phyloP scores from a whole-genome alignment of 1,284 basidiomycete species.

The Mrakiaceae sp. region DNA sequence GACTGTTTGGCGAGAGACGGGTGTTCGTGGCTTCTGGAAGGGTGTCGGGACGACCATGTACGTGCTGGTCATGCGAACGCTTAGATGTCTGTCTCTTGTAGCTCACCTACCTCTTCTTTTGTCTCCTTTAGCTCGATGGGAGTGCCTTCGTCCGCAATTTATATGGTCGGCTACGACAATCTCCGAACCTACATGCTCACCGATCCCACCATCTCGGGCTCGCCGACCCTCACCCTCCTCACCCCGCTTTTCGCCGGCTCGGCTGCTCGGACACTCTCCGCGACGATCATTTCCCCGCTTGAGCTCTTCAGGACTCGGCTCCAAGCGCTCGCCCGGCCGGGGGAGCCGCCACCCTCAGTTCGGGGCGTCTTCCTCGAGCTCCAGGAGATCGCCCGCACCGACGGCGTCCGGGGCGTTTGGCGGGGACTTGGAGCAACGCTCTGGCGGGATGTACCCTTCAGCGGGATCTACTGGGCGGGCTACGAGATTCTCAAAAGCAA shows the following conservation, averaged over 20 bases:
- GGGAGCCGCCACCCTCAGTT: constrained; percentile 52
- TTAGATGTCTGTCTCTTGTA: constrained; percentile 21
- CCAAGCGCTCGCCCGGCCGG: constrained; percentile 56
- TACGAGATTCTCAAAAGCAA: constrained; percentile 15
- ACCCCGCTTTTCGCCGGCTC: constrained; percentile 75
- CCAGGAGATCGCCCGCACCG: constrained; percentile 43
- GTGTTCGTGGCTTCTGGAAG: constrained; percentile 73
- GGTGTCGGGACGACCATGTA: constrained; percentile 76
- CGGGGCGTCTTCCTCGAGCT: constrained; percentile 54
- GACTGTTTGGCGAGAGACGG: constrained; percentile 65
- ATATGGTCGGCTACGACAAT: constrained; percentile 94
- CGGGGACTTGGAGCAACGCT: constrained; percentile 81
- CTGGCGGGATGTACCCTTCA: constrained; percentile 96
- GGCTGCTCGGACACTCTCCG: constrained; percentile 65
- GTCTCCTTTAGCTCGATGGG: constrained; percentile 57
- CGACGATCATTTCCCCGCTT: constrained; percentile 72
- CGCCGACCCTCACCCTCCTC: constrained; percentile 38
- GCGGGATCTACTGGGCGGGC: constrained; percentile 69
- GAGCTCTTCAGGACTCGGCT: constrained; percentile 90
- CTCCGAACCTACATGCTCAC: constrained; percentile 36
- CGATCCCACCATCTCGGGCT: constrained; percentile 9
- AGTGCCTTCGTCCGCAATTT: constrained; percentile 82
- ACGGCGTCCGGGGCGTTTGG: constrained; percentile 69
- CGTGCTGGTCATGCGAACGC: constrained; percentile 30
- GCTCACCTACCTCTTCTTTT: constrained; percentile 13